phyloP scores from a whole-genome alignment of 2,329 filamentous ascomycete species.

The Cladosporium oxysporum region DNA sequence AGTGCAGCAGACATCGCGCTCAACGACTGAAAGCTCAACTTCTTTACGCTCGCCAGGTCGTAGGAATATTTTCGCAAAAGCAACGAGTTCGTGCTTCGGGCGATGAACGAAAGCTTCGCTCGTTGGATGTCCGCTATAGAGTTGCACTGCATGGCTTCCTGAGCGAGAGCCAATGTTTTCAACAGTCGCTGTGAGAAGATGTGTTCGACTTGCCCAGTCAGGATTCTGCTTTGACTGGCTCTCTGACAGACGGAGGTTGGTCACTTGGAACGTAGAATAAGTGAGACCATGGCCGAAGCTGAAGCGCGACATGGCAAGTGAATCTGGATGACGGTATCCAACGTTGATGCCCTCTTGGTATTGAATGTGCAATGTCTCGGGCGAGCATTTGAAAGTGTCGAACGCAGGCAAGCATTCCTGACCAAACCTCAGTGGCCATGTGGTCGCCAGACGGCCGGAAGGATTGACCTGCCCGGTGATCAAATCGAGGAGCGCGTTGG shows the following conservation, averaged over 20 bases:
- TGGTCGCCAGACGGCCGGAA: slow-evolving; percentile 53
- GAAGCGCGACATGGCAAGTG: slow-evolving; percentile 52
- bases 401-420: background rate
- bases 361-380: background rate
- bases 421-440: slow-evolving; percentile 48
- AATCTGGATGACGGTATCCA: slow-evolving; percentile 59
- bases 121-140: background rate
- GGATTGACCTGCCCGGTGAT: slow-evolving; percentile 74
- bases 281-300: slow-evolving; percentile 77
- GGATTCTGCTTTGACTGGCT: background rate
- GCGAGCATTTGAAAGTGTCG: slow-evolving; percentile 66
- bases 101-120: background rate
- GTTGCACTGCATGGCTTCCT: background rate
- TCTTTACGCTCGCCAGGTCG: background rate
- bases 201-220: background rate
- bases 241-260: slow-evolving; percentile 43
- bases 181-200: background rate
- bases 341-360: slow-evolving; percentile 74
- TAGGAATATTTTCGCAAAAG: background rate
- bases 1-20: background rate
- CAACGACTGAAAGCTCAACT: background rate
- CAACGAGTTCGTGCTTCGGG: background rate
- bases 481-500: slow-evolving; percentile 74
- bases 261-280: slow-evolving; percentile 72
- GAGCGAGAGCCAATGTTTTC: background rate